Evolutionary conservation across 306 rosid genomes (phyloP).

Genomic region (Quercus glauca): DNA sequence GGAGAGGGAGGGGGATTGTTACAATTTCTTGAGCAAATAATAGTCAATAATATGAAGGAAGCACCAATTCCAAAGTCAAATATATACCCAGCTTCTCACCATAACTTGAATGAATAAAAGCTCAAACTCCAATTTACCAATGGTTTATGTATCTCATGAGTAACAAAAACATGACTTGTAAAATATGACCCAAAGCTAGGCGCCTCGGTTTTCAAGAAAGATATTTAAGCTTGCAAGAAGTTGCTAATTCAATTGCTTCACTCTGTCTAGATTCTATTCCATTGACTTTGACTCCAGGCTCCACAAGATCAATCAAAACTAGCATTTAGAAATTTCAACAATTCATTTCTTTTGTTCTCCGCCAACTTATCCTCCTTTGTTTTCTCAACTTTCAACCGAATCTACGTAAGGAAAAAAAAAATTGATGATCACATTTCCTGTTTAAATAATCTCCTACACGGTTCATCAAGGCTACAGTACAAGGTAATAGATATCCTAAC

Average conservation of each 20-base stretch:
- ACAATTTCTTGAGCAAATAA: not conserved
- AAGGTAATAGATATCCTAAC: conserved; percentile 18
- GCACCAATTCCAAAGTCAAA: conserved; percentile 21
- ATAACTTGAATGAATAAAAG: not conserved
- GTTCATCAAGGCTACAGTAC: not conserved
- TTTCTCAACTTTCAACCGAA: conserved; percentile 87
- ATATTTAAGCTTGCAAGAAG: conserved; percentile 11
- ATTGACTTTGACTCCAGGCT: conserved; percentile 23
- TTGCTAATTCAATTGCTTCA: conserved; percentile 14
- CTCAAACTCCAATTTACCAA: conserved; percentile 2
- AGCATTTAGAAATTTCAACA: conserved; percentile 90
- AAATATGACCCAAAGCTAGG: conserved; percentile 7
- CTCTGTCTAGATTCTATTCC: conserved; percentile 21
- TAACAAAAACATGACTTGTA: not conserved
- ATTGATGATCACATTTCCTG: not conserved
- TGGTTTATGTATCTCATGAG: not conserved
- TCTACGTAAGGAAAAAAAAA: conserved; percentile 33
- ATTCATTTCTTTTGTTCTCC: conserved; percentile 89
- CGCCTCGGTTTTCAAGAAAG: not conserved
- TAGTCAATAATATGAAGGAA: conserved; percentile 1
- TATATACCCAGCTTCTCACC: not conserved
- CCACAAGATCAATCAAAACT: conserved; percentile 67
- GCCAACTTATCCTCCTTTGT: conserved; percentile 91
- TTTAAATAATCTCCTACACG: not conserved
- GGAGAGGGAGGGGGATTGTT: not conserved